Evolutionary conservation across 805 yeast genomes (phyloP), one percentile per base, ranked within the genome.

Genomic region (Candida rishiriensis): DNA sequence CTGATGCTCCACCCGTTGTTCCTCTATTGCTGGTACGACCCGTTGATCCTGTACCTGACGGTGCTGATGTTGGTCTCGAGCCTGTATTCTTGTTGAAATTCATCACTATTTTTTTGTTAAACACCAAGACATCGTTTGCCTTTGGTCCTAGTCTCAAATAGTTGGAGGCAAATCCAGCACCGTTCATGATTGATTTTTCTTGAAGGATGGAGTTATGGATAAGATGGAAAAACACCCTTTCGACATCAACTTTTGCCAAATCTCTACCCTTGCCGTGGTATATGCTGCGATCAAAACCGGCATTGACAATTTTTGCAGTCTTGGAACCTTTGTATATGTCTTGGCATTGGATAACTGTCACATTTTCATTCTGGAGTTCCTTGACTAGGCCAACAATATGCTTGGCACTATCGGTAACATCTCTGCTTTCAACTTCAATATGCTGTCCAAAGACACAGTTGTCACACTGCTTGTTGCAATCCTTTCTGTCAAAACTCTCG

Each of bases 311-410:
- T 55, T 81, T 83, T n/a, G 74, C 72, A 45, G 69, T 66, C 51
- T 73, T 78, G 0, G 88, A 76, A 0, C 97, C 96, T 54, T 83
- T 78, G 61, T 82, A 83, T 5, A 88, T 73, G 62, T 90, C 97
- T 51, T 88, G 90, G 58, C 91, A 83, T 53, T 88, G 83, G 11
- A 85, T 71, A 10, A 84, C 71, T 0, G 98, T 90, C 3, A 89
- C 88, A 43, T 78, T 78, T 14, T 73, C 73, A 26, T 63, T 62
- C 50, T 80, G 81, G 13, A 88, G 57, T 3, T 70, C 59, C 41
- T 72, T 65, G 2, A 90, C 86, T 46, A 90, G 62, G 12, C 68
- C 60, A 4, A 87, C 71, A 21, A 88, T 78, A 40, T 75, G 70
- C 36, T 68, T 68, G 0, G 96, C 83, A 40, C 74, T 68, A 0